Evolutionary conservation across 1,139 yeast species (phyloP), one percentile per base, ranked within the genome.

Genomic region (Magnusiomyces ingens): DNA sequence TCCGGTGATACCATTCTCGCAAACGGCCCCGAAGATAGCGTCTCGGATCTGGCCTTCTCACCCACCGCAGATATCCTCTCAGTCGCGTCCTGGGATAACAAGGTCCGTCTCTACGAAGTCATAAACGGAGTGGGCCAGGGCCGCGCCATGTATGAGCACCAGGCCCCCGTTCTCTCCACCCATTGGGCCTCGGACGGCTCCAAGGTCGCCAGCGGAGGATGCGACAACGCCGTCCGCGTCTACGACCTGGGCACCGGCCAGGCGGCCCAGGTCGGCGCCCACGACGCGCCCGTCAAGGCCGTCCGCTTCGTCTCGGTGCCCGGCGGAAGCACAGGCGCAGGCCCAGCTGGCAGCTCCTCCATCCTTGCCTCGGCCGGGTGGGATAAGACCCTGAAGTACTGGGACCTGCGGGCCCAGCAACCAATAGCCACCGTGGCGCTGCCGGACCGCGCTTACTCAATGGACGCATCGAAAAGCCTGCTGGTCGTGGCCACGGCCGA

Each of bases 401-500:
- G 97, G 97, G 98, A 93, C 69, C 76, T 86, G 72, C 82, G 98
- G 66, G 83, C 84, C 59, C 94, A 87, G 45, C 85, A 81, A 61
- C 95, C 99, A 10, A 79, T 91, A 32, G 80, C 91, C 21, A 86
- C 95, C 2, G 72, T 94, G 22, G 79, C 79, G 62, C 75, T 93
- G 67, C 96, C 98, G 0, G 99, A 93, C 60, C 75, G 97, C 57
- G 96, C 89, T 1, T 93, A 90, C 71, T 75, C 91, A 4, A 87
- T 93, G 96, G 97, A 91, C 67, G 69, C 86, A 19, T 76, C 84
- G 52, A 88, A 85, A 62, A 86, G 87, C 66, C 73, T 93, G 57
- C 75, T 93, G 58, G 97, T 91, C 36, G 93, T 89, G 15, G 98
- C 87, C 21, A 87, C 96, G 56, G 98, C 98, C 0, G 96, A 90